Evolutionary conservation across 495 filamentous ascomycete species (phyloP), one percentile per base, ranked within the genome.

Genomic region (Aspergillus coremiiformis): DNA sequence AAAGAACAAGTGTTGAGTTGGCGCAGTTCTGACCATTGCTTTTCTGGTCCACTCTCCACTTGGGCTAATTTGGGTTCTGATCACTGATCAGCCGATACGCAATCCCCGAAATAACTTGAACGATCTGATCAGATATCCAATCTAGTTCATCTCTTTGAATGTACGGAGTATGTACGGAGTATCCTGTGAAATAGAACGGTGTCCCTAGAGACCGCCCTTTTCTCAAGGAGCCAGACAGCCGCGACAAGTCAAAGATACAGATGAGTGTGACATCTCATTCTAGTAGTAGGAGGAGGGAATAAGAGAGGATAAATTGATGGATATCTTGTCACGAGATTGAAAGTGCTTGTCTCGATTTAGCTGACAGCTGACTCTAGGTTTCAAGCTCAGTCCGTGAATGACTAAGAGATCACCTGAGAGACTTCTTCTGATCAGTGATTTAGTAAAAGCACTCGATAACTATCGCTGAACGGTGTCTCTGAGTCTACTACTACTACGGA

Each of bases 31-130:
- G 24, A n/a, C 26, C 39, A 17, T 19, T 37, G 30, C 41, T 51
- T 51, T 32, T 15, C 17, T 33, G 49, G 35, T 51, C 49, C 49
- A 51, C 49, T 51, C 49, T 51, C 49, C 45, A 35, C 45, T 21
- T 48, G 45, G 39, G 22, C 30, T 49, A 19, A 23, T 49, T 33
- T 35, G 32, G 32, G 32, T 21, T 41, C 11, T 41, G 17, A 8
- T 41, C 37, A 21, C 6, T 41, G 37, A 41, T 41, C 37, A 41
- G 11, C 37, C 37, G 37, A 12, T 41, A 21, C 37, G 17, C 17
- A 41, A 41, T 17, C 14, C 19, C 14, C 17, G n/a, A n/a, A n/a
- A n/a, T n/a, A n/a, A n/a, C 37, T 17, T 20, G 20, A 6, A 41
- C 17, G n/a, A 20, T 41, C 17, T 21, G 37, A 20, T 21, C 6